Evolutionary conservation across 2,329 filamentous ascomycete species (phyloP).

Genomic region (Colletotrichum brevisporum): DNA sequence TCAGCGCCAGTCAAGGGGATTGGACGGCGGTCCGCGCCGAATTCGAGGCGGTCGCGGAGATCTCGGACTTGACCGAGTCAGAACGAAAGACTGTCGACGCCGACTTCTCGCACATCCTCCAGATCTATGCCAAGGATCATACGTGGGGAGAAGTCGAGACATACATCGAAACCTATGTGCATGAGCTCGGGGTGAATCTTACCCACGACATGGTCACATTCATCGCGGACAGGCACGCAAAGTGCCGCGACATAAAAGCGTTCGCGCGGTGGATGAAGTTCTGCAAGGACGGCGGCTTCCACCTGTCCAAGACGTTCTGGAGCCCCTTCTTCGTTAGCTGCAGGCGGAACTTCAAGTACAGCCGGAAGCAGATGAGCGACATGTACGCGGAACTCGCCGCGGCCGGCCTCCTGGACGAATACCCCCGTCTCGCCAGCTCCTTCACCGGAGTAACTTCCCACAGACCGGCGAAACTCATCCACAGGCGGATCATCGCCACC

Average conservation of each 20-base stretch:
- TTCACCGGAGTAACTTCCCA: conserved; percentile 9
- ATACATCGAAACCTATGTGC: conserved; percentile 55
- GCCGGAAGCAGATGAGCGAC: conserved; percentile 51
- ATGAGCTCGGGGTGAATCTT: conserved; percentile 52
- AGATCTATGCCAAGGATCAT: conserved; percentile 56
- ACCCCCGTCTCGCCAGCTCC: conserved; percentile 36
- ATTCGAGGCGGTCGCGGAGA: conserved; percentile 47
- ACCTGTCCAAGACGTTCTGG: conserved; percentile 53
- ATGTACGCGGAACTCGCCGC: conserved; percentile 50
- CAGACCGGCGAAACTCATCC: not conserved
- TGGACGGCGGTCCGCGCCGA: conserved; percentile 55
- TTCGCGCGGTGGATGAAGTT: conserved; percentile 58
- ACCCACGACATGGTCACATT: conserved; percentile 56
- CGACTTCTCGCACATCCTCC: conserved; percentile 54
- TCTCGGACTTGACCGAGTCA: no score
- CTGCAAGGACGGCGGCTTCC: conserved; percentile 53
- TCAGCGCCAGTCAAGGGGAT: conserved; percentile 55
- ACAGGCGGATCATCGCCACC: conserved; percentile 20
- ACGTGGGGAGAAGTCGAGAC: conserved; percentile 55
- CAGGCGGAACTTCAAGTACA: conserved; percentile 54
- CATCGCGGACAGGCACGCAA: conserved; percentile 59
- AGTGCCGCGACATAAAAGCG: conserved; percentile 53
- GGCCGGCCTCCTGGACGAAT: conserved; percentile 44
- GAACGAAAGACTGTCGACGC: no score
- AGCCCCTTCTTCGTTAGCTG: conserved; percentile 57